Base-by-base conservation (phyloP, 495 filamentous ascomycete genomes). In the Lasiosphaeriaceae sp. region DNA sequence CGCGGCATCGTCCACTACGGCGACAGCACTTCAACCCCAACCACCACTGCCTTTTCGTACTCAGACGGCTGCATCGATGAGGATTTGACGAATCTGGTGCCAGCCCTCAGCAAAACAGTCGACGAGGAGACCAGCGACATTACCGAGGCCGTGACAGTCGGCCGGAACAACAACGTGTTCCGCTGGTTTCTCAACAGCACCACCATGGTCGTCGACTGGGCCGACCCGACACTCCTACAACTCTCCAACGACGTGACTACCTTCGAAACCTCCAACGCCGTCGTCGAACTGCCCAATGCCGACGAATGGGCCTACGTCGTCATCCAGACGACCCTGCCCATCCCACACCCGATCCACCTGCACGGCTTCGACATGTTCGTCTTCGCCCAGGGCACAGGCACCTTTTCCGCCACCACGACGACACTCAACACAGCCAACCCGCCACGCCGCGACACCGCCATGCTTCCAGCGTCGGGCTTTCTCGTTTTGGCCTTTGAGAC, bases 331-430 rank as follows among this genome's bases (percentile, higher is more conserved):
- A 79, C 35, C 80, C 75, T 75, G 63, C 56, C 14, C 58, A 76
- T 53, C 75, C 75, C 19, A 24, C 76, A 69, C 50, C 80, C 78
- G 19, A 73, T 82, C 46, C 78, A 84, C 59, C 69, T 86, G 2
- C 79, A 83, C 66, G 82, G 81, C 9, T 76, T 86, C 60, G 77
- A 86, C 59, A 87, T 86, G 71, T 76, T 63, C 53, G 67, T 86
- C 14, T 63, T 87, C 11, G 71, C 72, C 11, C 76, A 85, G 57
- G 46, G 35, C 11, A 29, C 41, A 3, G 56, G 59, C 26, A 41
- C 34, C 19, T 64, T 54, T 11, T 44, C 48, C 26, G 23, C 34
- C 19, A 65, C 60, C 22, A 55, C 74, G 19, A 61, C 67, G 12
- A 50, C 62, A 23, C 54, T 71, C 17, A 83, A 77, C 63, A 55